Evolutionary conservation across 2,329 filamentous ascomycete genomes (phyloP).

Genomic region (Neurospora sp.): DNA sequence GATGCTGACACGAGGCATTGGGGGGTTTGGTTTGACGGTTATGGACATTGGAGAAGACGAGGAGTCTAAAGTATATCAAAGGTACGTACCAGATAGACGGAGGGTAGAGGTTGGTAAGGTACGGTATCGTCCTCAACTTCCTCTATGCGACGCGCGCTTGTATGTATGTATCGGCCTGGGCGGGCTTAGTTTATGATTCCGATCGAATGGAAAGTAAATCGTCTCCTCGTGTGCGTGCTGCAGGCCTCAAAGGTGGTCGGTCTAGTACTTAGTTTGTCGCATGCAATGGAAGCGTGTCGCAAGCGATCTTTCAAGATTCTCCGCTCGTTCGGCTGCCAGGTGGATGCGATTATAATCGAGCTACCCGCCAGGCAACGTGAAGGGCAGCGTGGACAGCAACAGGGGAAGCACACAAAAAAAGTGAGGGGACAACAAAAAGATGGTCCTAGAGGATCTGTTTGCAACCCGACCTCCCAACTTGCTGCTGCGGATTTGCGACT

Average conservation of each 20-base stretch:
- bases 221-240: neutral
- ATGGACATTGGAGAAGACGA: too few relatives aligned
- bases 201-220: neutral
- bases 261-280: neutral
- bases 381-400: neutral
- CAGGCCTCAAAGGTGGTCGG: neutral
- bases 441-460: neutral
- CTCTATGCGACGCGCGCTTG: neutral
- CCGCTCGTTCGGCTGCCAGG: neutral
- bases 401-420: neutral
- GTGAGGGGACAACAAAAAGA: neutral
- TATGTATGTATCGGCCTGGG: neutral
- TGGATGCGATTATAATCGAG: neutral
- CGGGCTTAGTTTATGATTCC: neutral
- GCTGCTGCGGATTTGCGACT: neutral
- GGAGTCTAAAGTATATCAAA: neutral
- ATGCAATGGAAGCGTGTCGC: neutral
- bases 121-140: neutral
- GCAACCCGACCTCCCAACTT: neutral
- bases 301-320: neutral
- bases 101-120: neutral
- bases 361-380: neutral
- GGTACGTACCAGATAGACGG: neutral
- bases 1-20: neutral
- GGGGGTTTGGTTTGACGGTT: neutral